phyloP scores from a whole-genome alignment of 2,329 filamentous ascomycete genomes.

The Talaromyces atroroseus region DNA sequence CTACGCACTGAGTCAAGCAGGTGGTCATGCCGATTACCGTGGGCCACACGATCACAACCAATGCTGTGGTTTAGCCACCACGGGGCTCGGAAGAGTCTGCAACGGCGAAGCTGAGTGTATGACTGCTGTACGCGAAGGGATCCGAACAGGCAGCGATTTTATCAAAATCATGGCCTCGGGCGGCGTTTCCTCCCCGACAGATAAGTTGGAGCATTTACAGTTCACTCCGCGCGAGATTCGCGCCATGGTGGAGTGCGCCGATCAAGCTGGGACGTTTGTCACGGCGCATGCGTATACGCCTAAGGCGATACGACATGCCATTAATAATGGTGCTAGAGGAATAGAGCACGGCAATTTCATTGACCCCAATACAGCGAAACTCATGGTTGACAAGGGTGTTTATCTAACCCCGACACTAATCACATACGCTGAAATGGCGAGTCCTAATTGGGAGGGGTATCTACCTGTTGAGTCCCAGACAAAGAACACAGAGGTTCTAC shows the following conservation, averaged over 20 bases:
- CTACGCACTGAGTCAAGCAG: slow-evolving; percentile 52
- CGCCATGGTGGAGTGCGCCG: slow-evolving; percentile 47
- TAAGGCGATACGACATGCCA: slow-evolving; percentile 49
- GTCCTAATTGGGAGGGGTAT: slow-evolving; percentile 27
- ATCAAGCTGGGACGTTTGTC: slow-evolving; percentile 43
- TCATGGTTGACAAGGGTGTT: slow-evolving; percentile 47
- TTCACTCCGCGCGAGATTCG: slow-evolving; percentile 54
- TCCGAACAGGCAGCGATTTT: slow-evolving; percentile 54
- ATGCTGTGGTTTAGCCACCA: slow-evolving; percentile 45
- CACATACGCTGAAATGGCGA: slow-evolving; percentile 47
- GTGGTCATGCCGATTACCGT: slow-evolving; percentile 53
- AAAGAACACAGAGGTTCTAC: slow-evolving; percentile 50
- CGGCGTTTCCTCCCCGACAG: slow-evolving; percentile 53
- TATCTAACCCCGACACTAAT: slow-evolving; percentile 53
- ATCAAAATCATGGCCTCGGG: slow-evolving; percentile 59
- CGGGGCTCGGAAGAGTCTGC: slow-evolving; percentile 39
- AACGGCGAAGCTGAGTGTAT: slow-evolving; percentile 54
- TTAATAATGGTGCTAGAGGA: slow-evolving; percentile 51
- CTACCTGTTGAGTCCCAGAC: slow-evolving; percentile 30
- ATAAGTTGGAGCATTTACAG: slow-evolving; percentile 50
- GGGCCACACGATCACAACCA: slow-evolving; percentile 33
- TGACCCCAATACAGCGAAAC: slow-evolving; percentile 39
- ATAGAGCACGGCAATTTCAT: slow-evolving; percentile 52
- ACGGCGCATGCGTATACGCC: slow-evolving; percentile 57
- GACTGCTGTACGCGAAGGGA: slow-evolving; percentile 48